Percentiles rank a stretch among this genome's conserved stretches.
These are phyloP conservation scores for Ambrosiella xylebori DNA, from an alignment of 2,329 filamentous ascomycete genomes.

Conservation along the genomic window DNA sequence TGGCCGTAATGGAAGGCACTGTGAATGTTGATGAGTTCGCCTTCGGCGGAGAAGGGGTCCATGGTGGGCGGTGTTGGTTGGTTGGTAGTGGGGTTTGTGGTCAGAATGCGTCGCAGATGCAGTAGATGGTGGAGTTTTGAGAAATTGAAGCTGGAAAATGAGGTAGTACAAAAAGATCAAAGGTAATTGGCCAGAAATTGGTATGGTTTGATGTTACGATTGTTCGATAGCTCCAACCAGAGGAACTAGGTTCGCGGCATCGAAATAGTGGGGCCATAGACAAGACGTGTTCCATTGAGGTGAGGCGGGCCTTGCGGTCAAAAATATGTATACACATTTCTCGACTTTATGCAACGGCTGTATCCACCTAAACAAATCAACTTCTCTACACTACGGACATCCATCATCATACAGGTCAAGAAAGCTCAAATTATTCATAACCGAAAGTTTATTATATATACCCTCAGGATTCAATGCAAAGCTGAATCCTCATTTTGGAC, in stretches of 20 bases:
- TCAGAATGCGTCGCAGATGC: constrained; percentile 10
- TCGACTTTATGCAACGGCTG: background rate
- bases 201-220: background rate
- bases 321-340: background rate
- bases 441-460: too few species aligned
- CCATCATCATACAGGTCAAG: background rate
- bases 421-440: too few species aligned
- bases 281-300: constrained; percentile 7
- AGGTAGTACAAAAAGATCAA: too few species aligned
- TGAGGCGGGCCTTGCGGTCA: background rate
- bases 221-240: background rate
- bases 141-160: background rate
- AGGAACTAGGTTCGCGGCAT: background rate
- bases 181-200: background rate
- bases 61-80: constrained; percentile 25
- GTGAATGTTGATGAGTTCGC: constrained; percentile 55
- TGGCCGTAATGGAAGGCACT: constrained; percentile 63
- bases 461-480: too few species aligned
- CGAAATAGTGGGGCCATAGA: constrained; percentile 9
- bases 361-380: background rate
- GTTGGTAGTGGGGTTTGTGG: constrained; percentile 9
- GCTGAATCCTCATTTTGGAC: background rate
- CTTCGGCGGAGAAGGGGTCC: constrained; percentile 55
- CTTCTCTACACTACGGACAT: background rate
- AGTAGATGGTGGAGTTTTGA: background rate